Evolutionary conservation across 805 yeast species (phyloP).

Genomic region (Saturnispora galanensis): DNA sequence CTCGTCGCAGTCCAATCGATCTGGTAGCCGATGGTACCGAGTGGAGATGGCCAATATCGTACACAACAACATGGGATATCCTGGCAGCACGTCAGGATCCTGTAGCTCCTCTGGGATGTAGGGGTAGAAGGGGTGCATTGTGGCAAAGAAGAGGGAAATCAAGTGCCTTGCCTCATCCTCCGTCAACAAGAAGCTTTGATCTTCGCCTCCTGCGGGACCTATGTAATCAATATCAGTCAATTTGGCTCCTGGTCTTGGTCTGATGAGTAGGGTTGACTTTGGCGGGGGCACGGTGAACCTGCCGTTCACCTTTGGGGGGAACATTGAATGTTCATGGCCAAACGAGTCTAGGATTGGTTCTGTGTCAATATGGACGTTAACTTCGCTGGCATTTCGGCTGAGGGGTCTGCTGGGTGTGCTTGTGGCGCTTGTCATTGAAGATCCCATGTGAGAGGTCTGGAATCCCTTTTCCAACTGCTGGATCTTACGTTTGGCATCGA

Average conservation of each 20-base stretch:
- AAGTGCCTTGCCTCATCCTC: conserved; percentile 51
- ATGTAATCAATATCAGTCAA: conserved; percentile 58
- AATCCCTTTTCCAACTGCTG: conserved; percentile 32
- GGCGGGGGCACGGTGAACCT: conserved; percentile 36
- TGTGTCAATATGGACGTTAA: conserved; percentile 3
- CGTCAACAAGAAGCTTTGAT: conserved; percentile 34
- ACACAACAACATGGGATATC: conserved; percentile 72
- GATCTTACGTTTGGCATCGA: conserved; percentile 42
- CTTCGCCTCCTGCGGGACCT: conserved; percentile 26
- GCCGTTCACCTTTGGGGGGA: conserved; percentile 15
- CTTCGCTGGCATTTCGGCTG: background rate
- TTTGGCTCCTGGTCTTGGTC: conserved; percentile 38
- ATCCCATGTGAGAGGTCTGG: conserved; percentile 6
- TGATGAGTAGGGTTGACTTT: conserved; percentile 30
- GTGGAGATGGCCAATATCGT: conserved; percentile 74
- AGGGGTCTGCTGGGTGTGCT: no score
- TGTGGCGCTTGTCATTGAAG: background rate
- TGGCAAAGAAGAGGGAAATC: conserved; percentile 53
- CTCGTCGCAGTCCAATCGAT: conserved; percentile 18
- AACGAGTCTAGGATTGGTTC: conserved; percentile 19
- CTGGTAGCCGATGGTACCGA: conserved; percentile 56
- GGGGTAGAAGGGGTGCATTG: conserved; percentile 88
- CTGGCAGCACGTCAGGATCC: conserved; percentile 53
- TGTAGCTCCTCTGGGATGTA: conserved; percentile 70
- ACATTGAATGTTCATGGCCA: conserved; percentile 22